These are phyloP conservation scores for Prosopis cineraria DNA, from an alignment of 306 rosid genomes.

Conservation along the genomic window DNA sequence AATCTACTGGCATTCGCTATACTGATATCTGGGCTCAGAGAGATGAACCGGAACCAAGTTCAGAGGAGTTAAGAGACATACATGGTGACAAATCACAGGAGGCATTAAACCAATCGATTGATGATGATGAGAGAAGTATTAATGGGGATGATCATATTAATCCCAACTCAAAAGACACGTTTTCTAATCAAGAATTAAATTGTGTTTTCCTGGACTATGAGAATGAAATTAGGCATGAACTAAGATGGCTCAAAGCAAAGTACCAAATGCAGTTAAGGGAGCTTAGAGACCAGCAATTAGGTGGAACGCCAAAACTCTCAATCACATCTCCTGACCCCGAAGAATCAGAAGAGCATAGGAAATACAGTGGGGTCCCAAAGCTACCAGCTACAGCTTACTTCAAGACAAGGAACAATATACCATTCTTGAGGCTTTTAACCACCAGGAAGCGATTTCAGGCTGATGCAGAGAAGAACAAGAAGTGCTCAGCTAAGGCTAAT, in stretches of 20 bases:
- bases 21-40: slow-evolving; percentile 86
- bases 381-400: slow-evolving; percentile 33
- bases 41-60: slow-evolving; percentile 54
- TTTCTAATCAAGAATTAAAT: slow-evolving; percentile 31
- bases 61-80: slow-evolving; percentile 51
- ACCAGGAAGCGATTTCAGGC: slow-evolving; percentile 38
- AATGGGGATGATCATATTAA: slow-evolving; percentile 41
- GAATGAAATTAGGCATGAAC: slow-evolving; percentile 92
- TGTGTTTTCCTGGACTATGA: slow-evolving; percentile 52
- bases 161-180: slow-evolving; percentile 40
- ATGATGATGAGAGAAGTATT: slow-evolving; percentile 52
- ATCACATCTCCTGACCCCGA: slow-evolving; percentile 44
- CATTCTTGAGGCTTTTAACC: slow-evolving; percentile 32
- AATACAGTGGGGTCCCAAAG: slow-evolving; percentile 31
- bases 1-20: slow-evolving; percentile 51
- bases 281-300: slow-evolving; percentile 73
- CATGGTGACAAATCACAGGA: slow-evolving; percentile 44
- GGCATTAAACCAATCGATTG: slow-evolving; percentile 39
- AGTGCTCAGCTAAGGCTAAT: slow-evolving; percentile 36
- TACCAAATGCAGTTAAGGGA: slow-evolving; percentile 92
- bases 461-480: slow-evolving; percentile 40
- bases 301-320: slow-evolving; percentile 43
- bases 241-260: slow-evolving; percentile 97
- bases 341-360: slow-evolving; percentile 45
- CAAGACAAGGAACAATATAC: slow-evolving; percentile 37